Evolutionary conservation across 2,329 filamentous ascomycete species (phyloP), one percentile per base, ranked within the genome.

Genomic region (Aspergillus persii): DNA sequence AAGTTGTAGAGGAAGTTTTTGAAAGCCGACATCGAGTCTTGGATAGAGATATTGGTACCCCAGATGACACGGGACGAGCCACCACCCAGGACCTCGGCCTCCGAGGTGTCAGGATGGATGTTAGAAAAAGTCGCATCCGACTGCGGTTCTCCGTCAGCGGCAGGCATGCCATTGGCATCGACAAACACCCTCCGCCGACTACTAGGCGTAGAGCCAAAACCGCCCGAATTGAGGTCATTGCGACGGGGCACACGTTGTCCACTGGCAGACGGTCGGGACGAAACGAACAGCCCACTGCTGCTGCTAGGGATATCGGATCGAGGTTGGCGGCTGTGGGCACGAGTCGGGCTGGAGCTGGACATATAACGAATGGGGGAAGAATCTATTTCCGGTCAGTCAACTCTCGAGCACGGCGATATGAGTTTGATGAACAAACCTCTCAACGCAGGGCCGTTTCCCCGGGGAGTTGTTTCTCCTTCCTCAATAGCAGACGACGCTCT

Each of bases 11-110:
- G 80, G 70, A 99, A 99, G 64, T 95, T 92, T 71, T 95, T 94
- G 81, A 97, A 96, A 0, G 88, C 83, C 54, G 87, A 86, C 75
- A 96, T 90, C 0, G 92, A 92, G 73, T 98, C 93, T 61, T 91
- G 87, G 55, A 99, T 89, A 4, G 94, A 96, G 53, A 99, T 91
- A 44, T 96, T 98, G 48, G 95, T 99, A 74, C 95, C 95, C 95
- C 95, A 99, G 64, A 99, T 94, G 59, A 96, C 86, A 66, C 89
- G 87, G 57, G 89, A 89, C 44, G 90, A 91, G 59, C 86, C 86
- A 2, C 93, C 95, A 44, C 92, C 94, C 46, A 97, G 85, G 1
- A 84, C 86, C 71, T 97, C 90, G 0, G 95, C 95, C 74, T 99
- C 95, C 2, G 94, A 97, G 6, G 93, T 97, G 63, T 89, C 89